These are phyloP conservation scores for Kluyveromyces aestuarii DNA, from an alignment of 805 yeast species.

Conservation along the genomic window DNA sequence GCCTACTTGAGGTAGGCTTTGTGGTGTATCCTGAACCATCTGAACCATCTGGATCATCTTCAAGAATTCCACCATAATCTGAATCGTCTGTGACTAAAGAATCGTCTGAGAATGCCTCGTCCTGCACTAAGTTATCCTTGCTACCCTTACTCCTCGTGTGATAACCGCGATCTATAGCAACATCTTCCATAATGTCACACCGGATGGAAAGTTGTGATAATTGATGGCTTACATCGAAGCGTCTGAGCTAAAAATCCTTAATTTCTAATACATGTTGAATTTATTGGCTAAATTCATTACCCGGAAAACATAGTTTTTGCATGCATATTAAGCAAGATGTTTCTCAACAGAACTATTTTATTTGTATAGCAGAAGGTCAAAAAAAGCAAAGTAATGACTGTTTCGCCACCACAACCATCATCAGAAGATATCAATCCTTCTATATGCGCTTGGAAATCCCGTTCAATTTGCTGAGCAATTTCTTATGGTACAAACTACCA, in stretches of 20 bases:
- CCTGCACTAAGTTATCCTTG: conserved; percentile 18
- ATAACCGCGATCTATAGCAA: conserved; percentile 6
- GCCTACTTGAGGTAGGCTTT: conserved; percentile 4
- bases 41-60: conserved; percentile 16
- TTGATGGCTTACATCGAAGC: not conserved
- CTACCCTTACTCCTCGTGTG: conserved; percentile 19
- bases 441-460: no score
- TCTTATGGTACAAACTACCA: not conserved
- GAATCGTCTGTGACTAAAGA: conserved; percentile 24
- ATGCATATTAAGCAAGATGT: no score
- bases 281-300: no score
- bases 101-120: conserved; percentile 25
- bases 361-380: not conserved
- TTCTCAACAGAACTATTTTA: no score
- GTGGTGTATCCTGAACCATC: conserved; percentile 3
- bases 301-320: no score
- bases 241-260: not conserved
- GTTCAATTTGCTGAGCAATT: no score
- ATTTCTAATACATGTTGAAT: not conserved
- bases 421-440: not conserved
- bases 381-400: not conserved
- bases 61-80: conserved; percentile 14
- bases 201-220: not conserved
- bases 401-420: no score
- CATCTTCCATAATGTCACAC: conserved; percentile 1